A percentile compares a stretch with the other conserved stretches of the same genome.
Evolutionary conservation across 129 eudicot species (phyloP).

Genomic region (Arctium lappa): DNA sequence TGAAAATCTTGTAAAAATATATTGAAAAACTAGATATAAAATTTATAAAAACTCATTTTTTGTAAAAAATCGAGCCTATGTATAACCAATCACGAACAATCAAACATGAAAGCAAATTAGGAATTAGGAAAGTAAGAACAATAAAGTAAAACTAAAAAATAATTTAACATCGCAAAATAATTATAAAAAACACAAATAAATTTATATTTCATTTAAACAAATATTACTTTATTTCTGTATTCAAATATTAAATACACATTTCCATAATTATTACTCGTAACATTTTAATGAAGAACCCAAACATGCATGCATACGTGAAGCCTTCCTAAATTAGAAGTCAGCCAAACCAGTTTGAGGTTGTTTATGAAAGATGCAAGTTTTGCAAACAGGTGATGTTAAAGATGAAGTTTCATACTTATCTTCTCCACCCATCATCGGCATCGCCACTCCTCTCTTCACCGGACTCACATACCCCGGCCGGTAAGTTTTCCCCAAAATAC

Average conservation of each 20-base stretch:
- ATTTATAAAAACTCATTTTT: too few relatives aligned
- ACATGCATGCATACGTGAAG: neutral
- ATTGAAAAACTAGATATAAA: too few relatives aligned
- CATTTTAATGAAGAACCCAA: neutral
- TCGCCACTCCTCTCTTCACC: constrained; percentile 48
- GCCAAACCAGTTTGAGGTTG: neutral
- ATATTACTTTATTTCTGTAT: neutral
- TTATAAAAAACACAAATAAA: neutral
- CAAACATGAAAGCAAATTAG: too few relatives aligned
- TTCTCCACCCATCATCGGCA: constrained; percentile 74
- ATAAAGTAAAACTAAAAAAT: too few relatives aligned
- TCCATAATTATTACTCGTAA: neutral
- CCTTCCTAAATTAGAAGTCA: neutral
- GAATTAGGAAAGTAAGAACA: too few relatives aligned
- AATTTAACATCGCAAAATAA: neutral
- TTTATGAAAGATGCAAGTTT: constrained; percentile 42
- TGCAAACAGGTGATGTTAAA: constrained; percentile 45
- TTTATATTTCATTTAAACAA: neutral
- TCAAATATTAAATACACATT: neutral
- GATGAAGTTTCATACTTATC: constrained; percentile 53
- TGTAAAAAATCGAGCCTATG: too few relatives aligned
- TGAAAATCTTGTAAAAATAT: too few relatives aligned
- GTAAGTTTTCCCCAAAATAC: constrained; percentile 58
- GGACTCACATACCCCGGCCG: constrained; percentile 48
- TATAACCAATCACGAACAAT: too few relatives aligned